Conservation (phyloP, 78 protist genomes). For the Reticulomyxa filosa region DNA sequence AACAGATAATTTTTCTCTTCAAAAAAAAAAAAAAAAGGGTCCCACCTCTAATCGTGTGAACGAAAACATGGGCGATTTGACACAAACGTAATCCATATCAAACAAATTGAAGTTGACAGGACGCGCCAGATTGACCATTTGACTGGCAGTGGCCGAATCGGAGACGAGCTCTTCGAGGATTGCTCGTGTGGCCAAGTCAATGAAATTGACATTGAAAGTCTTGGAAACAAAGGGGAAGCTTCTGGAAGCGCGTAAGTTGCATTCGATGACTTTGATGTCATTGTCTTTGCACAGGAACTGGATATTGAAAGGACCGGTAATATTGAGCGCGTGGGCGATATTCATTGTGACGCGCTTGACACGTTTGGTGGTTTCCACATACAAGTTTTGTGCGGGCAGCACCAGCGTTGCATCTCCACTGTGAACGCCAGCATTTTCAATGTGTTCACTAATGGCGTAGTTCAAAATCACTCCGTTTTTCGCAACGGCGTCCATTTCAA, state of each 20-base stretch:
- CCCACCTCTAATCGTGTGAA: constrained; percentile 72
- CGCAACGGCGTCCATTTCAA: constrained; percentile 86
- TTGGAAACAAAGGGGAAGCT: constrained; percentile 77
- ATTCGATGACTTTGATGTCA: constrained; percentile 73
- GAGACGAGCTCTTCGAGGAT: neutral
- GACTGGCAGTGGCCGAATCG: neutral
- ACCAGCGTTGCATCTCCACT: constrained; percentile 88
- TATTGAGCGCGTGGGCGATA: constrained; percentile 26
- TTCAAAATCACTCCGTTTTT: constrained; percentile 51
- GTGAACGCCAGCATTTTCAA: constrained; percentile 96
- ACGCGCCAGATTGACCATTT: no score
- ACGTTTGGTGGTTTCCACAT: constrained; percentile 30
- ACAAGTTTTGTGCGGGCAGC: constrained; percentile 71
- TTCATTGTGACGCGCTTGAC: neutral
- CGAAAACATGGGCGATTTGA: constrained; percentile 84
- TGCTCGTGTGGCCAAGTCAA: neutral
- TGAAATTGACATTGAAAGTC: constrained; percentile 10
- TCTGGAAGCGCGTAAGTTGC: constrained; percentile 78
- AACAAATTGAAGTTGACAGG: neutral
- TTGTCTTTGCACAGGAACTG: constrained; percentile 71
- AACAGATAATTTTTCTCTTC: no score
- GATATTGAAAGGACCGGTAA: constrained; percentile 85
- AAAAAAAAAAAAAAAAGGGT: no score
- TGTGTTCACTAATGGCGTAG: constrained; percentile 80
- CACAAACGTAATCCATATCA: neutral